These are phyloP conservation scores for Scedosporium aurantiacum DNA, from an alignment of 2,329 filamentous ascomycete species.

Conservation along the genomic window DNA sequence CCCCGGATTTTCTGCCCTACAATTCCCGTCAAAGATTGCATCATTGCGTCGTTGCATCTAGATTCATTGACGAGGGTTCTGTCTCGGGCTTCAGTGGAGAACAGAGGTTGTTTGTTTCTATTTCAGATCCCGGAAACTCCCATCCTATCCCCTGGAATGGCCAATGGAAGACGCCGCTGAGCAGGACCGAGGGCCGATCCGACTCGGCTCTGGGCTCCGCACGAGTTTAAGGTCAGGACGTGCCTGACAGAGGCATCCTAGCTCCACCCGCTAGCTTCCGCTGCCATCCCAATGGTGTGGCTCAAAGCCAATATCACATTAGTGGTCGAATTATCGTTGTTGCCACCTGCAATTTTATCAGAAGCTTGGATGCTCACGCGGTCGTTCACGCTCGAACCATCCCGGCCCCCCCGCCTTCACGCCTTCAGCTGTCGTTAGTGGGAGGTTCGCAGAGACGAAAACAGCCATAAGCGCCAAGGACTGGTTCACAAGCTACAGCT, in stretches of 20 bases:
- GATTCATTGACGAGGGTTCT: not conserved
- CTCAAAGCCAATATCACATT: not conserved
- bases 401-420: not conserved
- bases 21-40: constrained; percentile 3
- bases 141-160: not conserved
- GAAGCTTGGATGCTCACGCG: not conserved
- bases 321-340: not conserved
- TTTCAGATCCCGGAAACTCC: constrained; percentile 3
- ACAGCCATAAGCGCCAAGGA: not conserved
- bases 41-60: not conserved
- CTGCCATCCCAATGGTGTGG: not conserved
- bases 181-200: not conserved
- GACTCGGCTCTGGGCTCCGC: not conserved
- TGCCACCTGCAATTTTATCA: not conserved
- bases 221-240: not conserved
- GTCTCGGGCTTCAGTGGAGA: not conserved
- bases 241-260: not conserved
- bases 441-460: not conserved
- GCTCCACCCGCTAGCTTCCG: not conserved
- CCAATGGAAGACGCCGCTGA: constrained; percentile 1
- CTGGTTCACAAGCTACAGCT: not conserved
- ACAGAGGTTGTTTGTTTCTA: not conserved
- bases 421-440: not conserved
- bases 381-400: not conserved
- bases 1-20: constrained; percentile 8